Percentiles rank a stretch among this genome's conserved stretches.
Conservation (phyloP, 2,329 filamentous ascomycete species). For the Penicillium corylophilum region DNA sequence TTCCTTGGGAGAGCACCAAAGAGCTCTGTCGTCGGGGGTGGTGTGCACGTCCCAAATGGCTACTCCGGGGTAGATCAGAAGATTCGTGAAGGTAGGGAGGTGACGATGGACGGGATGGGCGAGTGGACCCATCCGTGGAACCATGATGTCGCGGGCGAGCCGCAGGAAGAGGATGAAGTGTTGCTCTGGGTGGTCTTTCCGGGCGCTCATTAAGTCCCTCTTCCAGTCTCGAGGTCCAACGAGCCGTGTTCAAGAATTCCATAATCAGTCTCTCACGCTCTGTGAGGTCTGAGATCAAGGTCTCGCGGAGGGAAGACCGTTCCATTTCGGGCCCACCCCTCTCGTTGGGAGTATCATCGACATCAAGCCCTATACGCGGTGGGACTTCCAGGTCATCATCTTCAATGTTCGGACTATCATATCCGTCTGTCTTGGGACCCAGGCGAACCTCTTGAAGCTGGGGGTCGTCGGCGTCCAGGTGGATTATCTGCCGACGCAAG, state of each 20-base stretch:
- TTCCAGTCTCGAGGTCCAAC: conserved; percentile 38
- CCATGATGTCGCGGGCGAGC: conserved; percentile 29
- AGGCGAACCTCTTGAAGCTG: conserved; percentile 34
- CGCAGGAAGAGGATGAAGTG: conserved; percentile 26
- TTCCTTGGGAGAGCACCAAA: conserved; percentile 41
- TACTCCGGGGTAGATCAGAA: conserved; percentile 33
- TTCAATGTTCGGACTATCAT: conserved; percentile 25
- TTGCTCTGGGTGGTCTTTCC: conserved; percentile 30
- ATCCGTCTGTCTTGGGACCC: conserved; percentile 29
- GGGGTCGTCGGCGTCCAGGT: conserved; percentile 36
- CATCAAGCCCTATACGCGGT: conserved; percentile 26
- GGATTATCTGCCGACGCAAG: conserved; percentile 44
- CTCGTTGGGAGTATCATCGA: conserved; percentile 24
- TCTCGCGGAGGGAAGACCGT: conserved; percentile 34
- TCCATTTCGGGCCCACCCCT: conserved; percentile 22
- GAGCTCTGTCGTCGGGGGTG: conserved; percentile 41
- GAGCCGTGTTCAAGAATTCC: conserved; percentile 44
- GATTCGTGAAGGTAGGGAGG: conserved; percentile 30
- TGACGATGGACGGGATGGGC: conserved; percentile 34
- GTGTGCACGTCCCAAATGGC: conserved; percentile 29
- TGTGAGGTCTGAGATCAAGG: conserved; percentile 39
- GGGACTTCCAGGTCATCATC: conserved; percentile 25
- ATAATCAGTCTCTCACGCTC: conserved; percentile 45
- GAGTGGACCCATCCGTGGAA: conserved; percentile 31
- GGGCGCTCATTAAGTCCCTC: conserved; percentile 31